phyloP scores from a whole-genome alignment of 805 yeast species.

The Jamesozyma rosinii region DNA sequence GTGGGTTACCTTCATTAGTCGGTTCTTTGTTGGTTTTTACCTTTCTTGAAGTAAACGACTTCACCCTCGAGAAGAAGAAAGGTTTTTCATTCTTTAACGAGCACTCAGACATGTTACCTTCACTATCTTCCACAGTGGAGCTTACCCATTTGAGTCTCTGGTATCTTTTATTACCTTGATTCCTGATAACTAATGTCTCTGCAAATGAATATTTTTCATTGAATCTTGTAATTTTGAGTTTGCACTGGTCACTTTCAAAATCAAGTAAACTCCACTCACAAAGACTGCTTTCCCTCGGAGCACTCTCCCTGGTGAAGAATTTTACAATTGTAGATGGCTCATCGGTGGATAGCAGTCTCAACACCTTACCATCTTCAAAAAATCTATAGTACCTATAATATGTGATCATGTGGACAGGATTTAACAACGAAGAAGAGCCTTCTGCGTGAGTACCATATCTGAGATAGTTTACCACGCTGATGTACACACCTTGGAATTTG shows the following conservation, averaged over 20 bases:
- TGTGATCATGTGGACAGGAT: conserved; percentile 75
- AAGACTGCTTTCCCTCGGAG: conserved; percentile 31
- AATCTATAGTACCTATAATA: conserved; percentile 82
- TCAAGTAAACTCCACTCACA: conserved; percentile 51
- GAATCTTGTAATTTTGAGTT: conserved; percentile 46
- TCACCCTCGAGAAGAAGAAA: conserved; percentile 65
- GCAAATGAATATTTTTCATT: conserved; percentile 52
- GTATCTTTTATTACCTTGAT: conserved; percentile 54
- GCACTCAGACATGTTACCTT: conserved; percentile 47
- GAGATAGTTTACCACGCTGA: conserved; percentile 74
- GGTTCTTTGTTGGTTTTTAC: background rate
- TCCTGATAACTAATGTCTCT: conserved; percentile 51
- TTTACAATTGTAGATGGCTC: conserved; percentile 67
- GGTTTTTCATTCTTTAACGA: conserved; percentile 65
- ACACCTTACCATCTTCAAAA: conserved; percentile 65
- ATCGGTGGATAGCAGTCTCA: conserved; percentile 57
- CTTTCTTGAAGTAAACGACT: conserved; percentile 16
- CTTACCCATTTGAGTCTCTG: conserved; percentile 65
- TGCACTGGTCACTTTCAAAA: conserved; percentile 43
- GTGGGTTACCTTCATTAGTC: too few species aligned
- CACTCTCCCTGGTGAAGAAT: conserved; percentile 32
- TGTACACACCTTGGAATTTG: conserved; percentile 75
- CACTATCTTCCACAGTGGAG: conserved; percentile 50
- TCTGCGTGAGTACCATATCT: conserved; percentile 73
- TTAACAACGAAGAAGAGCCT: conserved; percentile 54